Evolutionary conservation across 1,139 yeast species (phyloP), one percentile per base, ranked within the genome.

Genomic region (Suhomyces chickasaworum): DNA sequence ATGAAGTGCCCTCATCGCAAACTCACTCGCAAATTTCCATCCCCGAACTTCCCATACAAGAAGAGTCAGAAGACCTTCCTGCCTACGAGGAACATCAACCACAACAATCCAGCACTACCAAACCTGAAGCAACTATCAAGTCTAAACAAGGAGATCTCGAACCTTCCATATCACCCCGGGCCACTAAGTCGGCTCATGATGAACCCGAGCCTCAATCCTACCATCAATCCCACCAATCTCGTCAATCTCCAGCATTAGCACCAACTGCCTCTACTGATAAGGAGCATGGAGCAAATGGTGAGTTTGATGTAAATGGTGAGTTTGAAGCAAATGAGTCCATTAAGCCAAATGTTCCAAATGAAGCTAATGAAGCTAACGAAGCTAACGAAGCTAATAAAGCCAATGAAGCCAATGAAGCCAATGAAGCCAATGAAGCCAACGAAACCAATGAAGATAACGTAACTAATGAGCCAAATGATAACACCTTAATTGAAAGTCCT

Each of bases 1-100:
- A 69, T 18, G 81, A 75, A 9, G 58, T 63, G 15, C 58, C 55
- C 13, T 37, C 29, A 15, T 27, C 43, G 10, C 32, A 13, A 12
- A 7, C 21, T 13, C n/a, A 27, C 3, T 9, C 42, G 9, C 33
- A 37, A 17, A 29, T 6, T 4, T 21, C 37, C 25, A 29, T 10
- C 13, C 22, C 32, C 2, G 39, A 39, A 16, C 16, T 16, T 10
- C 32, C 42, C 32, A 47, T 47, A 13, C 29, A 25, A 8, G 50
- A 47, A 17, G 50, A 47, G 25, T 9, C 42, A 4, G 50, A 47
- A 33, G 45, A 40, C 35, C 27, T 27, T 16, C 41, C 27, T n/a
- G 20, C n/a, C 21, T 18, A 39, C 30, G 41, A 39, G 16, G 12
- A 18, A 22, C 41, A 36, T 18, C 27, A 39, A 36, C 18, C 27